Evolutionary conservation across 345 rosid species (phyloP), one percentile per base, ranked within the genome.

Genomic region (Eucalyptus polybractea): DNA sequence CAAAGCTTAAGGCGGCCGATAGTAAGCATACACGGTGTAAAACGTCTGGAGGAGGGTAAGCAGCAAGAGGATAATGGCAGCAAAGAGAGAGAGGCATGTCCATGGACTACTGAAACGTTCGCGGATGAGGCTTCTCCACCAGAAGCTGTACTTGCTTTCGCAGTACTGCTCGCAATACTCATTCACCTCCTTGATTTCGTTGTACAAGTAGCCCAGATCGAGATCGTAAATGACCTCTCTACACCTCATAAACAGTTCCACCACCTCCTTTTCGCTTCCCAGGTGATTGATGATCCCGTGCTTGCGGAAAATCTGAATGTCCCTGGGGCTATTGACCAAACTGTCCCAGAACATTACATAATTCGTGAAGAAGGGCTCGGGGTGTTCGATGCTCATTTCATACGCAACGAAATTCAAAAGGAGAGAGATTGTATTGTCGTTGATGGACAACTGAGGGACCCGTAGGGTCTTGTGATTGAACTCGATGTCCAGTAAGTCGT

Each of bases 51-150:
- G 69, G 45, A 58, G 2, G 1, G 91, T 88, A 10, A 90, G 88
- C 45, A 88, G 25, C 60, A 90, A 80, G 17, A 90, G 81, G 49
- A 60, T 47, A 8, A 88, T 58, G 10, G 91, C 90, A 13, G 91
- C 91, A 42, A 88, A 25, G n/a, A 90, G 89, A 45, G 91, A 88
- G 21, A 90, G 9, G 67, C 86, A 58, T 12, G 91, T 47, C 91
- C 91, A 90, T 1, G 91, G 91, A 83, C 31, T 87, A 42, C 65
- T 88, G 87, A 90, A 90, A 19, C 83, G 86, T 5, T 58, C 54
- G 13, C 69, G 87, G 27, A 85, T 62, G 24, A 90, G 72, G 56
- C 50, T 88, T 47, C 86, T 21, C 76, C 87, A 76, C 89, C 90
- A 89, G 65, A 31, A 5, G 21, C 15, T 65, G 54, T 37, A 88